Evolutionary conservation across 129 eudicot genomes (phyloP), one percentile per base, ranked within the genome.

Genomic region (Flaveria trinervia): DNA sequence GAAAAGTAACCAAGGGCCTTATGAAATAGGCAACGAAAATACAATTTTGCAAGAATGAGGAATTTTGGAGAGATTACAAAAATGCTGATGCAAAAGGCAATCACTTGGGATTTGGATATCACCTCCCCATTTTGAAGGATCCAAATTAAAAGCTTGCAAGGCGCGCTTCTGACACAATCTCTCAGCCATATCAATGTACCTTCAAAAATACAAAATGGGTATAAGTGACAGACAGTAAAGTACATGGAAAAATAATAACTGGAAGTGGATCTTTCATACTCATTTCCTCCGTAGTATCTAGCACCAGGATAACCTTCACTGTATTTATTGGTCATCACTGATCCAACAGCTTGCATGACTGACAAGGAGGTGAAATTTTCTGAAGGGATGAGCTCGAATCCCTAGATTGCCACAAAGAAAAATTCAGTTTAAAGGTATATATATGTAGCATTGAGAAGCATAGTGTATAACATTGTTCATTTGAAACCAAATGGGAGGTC

Each of bases 101-200:
- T 52, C 25, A 28, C 28, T 39, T 54, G 75, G 33, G 51, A 64
- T 39, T 50, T 5, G 16, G 18, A 26, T 51, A 66, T 79, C 73
- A 95, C 99, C 99, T 95, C 99, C 99, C 99, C 99, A 95, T 85
- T 91, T 95, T 66, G 89, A 97, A 56, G 99, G 99, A 78, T 95
- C 69, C 82, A 95, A 86, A 22, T 96, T 84, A 68, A 95, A 95
- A 80, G 96, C 97, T 89, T 95, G 97, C 81, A 95, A 74, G 15
- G 99, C 97, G 71, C 99, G 97, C 78, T 95, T 95, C 81, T 94
- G 99, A 83, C 99, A 95, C 77, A 95, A 76, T 41, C 91, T 73
- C 81, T 95, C 99, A 46, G 99, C 99, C 99, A 94, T 95, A 85
- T 95, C 99, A 80, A 95, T 94, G 82, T 83, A 95, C 84, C 99